phyloP scores from a whole-genome alignment of 495 filamentous ascomycete species.

The Hypoxylon perforatum region DNA sequence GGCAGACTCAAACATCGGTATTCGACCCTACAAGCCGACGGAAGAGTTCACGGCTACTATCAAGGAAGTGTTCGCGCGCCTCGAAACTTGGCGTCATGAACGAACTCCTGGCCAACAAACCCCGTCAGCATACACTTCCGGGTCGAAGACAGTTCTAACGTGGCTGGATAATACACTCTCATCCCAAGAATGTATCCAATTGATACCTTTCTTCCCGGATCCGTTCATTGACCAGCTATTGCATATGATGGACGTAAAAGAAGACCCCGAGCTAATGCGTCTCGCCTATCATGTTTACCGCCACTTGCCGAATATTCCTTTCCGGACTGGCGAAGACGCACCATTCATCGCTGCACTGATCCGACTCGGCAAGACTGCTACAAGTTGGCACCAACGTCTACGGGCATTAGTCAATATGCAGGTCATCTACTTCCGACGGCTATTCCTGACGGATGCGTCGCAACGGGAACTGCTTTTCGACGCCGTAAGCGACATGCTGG shows the following conservation, averaged over 20 bases:
- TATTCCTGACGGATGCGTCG: conserved; percentile 86
- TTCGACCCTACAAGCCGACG: conserved; percentile 81
- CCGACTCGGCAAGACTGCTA: conserved; percentile 83
- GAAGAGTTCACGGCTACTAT: conserved; percentile 79
- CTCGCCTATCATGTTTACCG: conserved; percentile 97
- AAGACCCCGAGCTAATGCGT: conserved; percentile 94
- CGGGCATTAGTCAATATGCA: conserved; percentile 99
- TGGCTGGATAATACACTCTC: conserved; percentile 95
- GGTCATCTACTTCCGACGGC: conserved; percentile 95
- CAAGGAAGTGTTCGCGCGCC: conserved; percentile 77
- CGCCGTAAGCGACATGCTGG: conserved; percentile 92
- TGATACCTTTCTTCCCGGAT: conserved; percentile 90
- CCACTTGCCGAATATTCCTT: conserved; percentile 95
- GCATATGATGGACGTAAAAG: conserved; percentile 99
- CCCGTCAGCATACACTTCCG: conserved; percentile 92
- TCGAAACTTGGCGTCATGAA: conserved; percentile 88
- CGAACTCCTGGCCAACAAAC: conserved; percentile 90
- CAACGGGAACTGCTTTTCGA: conserved; percentile 86
- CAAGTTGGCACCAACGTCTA: conserved; percentile 96
- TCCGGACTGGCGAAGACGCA: conserved; percentile 84
- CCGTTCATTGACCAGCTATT: conserved; percentile 90
- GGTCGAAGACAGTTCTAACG: conserved; percentile 92
- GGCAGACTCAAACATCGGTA: conserved; percentile 81
- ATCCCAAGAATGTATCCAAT: conserved; percentile 90
- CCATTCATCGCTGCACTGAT: conserved; percentile 87